Conservation (phyloP, 805 yeast species). For the Komagataella pastoris region DNA sequence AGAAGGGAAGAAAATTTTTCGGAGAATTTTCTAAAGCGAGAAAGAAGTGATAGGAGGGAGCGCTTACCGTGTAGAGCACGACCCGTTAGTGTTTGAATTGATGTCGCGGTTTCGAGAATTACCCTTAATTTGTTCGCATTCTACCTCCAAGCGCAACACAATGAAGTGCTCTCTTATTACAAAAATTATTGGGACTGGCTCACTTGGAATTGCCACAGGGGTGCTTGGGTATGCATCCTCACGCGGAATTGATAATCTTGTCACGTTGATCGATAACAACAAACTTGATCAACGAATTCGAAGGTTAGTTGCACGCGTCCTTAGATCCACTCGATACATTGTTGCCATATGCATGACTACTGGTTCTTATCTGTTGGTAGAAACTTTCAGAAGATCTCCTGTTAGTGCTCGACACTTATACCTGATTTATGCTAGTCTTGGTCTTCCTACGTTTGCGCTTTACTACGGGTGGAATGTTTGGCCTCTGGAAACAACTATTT, state of each 20-base stretch:
- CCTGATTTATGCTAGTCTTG: conserved; percentile 48
- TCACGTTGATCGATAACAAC: background rate
- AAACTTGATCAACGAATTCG: background rate
- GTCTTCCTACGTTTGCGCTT: conserved; percentile 28
- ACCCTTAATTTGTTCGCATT: background rate
- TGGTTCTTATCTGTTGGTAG: conserved; percentile 34
- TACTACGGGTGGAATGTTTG: conserved; percentile 13
- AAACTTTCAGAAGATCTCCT: conserved; percentile 47
- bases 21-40: background rate
- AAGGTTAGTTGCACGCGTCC: background rate
- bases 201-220: conserved; percentile 55
- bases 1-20: background rate
- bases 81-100: background rate
- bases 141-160: conserved; percentile 15
- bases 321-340: background rate
- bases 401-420: conserved; percentile 55
- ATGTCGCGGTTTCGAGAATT: background rate
- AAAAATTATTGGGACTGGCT: conserved; percentile 50
- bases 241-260: conserved; percentile 2
- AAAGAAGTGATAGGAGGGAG: no score
- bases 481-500: conserved; percentile 13
- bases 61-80: background rate
- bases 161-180: conserved; percentile 42
- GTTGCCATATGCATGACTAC: conserved; percentile 24
- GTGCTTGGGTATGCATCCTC: conserved; percentile 23